phyloP scores from a whole-genome alignment of 176 grass and related monocot species.

The Paspalum notatum region DNA sequence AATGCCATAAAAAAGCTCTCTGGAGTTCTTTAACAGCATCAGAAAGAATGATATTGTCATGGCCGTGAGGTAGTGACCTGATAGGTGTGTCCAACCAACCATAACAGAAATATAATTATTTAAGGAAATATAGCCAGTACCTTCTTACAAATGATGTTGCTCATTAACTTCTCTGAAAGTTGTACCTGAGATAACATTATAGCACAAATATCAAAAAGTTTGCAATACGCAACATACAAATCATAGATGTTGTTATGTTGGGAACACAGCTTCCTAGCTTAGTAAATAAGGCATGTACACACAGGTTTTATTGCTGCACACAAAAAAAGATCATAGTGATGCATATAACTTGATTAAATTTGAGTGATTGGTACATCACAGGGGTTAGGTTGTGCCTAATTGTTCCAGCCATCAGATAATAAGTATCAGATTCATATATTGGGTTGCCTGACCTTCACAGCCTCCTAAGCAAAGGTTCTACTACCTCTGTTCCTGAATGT shows the following conservation, averaged over 20 bases:
- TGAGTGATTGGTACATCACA: slow-evolving; percentile 9
- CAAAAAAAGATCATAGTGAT: neutral
- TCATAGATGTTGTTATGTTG: slow-evolving; percentile 18
- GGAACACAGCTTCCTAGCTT: neutral
- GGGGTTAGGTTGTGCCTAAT: neutral
- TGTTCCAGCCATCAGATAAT: slow-evolving; percentile 31
- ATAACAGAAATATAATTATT: neutral
- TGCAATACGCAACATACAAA: neutral
- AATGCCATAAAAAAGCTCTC: slow-evolving; percentile 13
- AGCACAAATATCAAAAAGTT: slow-evolving; percentile 28
- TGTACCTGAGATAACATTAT: slow-evolving; percentile 69
- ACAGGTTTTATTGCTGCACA: slow-evolving; percentile 2
- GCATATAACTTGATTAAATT: slow-evolving; percentile 16
- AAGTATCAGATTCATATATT: slow-evolving; percentile 16
- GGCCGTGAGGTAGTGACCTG: too few species aligned
- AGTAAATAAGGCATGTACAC: neutral
- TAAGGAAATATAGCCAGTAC: slow-evolving; percentile 33
- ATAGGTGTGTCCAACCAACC: too few species aligned
- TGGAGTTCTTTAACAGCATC: neutral
- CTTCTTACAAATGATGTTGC: slow-evolving; percentile 94
- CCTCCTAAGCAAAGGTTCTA: slow-evolving; percentile 21
- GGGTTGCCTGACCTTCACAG: neutral
- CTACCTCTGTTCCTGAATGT: too few species aligned
- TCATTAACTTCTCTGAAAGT: slow-evolving; percentile 97
- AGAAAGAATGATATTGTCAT: neutral